Conservation (phyloP, 805 yeast species). For the Candida maesae region DNA sequence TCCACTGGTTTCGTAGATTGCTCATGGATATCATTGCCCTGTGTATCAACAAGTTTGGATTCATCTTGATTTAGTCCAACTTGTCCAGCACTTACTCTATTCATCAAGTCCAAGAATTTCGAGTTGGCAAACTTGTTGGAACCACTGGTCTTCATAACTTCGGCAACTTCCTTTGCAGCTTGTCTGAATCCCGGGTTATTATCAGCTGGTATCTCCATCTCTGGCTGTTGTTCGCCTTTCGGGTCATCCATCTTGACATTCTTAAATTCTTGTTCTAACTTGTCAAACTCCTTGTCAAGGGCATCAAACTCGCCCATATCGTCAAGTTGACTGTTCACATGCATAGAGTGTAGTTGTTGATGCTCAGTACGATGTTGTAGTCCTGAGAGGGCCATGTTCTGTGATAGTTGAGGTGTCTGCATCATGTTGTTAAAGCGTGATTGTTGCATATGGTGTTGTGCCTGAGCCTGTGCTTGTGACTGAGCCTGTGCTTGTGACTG, state of each 20-base stretch:
- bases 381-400: constrained; percentile 8
- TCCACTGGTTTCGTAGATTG: background rate
- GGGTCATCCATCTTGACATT: constrained; percentile 13
- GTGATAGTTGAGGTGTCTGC: constrained; percentile 11
- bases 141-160: constrained; percentile 21
- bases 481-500: constrained; percentile 3
- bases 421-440: constrained; percentile 4
- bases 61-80: constrained; percentile 23
- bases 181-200: constrained; percentile 21
- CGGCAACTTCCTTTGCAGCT: constrained; percentile 26
- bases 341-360: constrained; percentile 18
- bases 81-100: constrained; percentile 22
- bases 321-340: constrained; percentile 17
- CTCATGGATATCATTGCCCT: constrained; percentile 26
- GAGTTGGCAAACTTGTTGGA: constrained; percentile 26
- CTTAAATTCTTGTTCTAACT: constrained; percentile 15
- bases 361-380: constrained; percentile 22
- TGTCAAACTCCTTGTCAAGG: constrained; percentile 17
- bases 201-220: constrained; percentile 1
- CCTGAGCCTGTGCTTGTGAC: constrained; percentile 3
- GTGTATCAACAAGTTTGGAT: constrained; percentile 22
- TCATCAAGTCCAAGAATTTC: constrained; percentile 26
- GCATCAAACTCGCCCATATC: constrained; percentile 9
- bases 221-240: background rate
- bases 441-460: constrained; percentile 6